Evolutionary conservation across 2,329 filamentous ascomycete genomes (phyloP), one percentile per base, ranked within the genome.

Genomic region (Fusarium mundagurra): DNA sequence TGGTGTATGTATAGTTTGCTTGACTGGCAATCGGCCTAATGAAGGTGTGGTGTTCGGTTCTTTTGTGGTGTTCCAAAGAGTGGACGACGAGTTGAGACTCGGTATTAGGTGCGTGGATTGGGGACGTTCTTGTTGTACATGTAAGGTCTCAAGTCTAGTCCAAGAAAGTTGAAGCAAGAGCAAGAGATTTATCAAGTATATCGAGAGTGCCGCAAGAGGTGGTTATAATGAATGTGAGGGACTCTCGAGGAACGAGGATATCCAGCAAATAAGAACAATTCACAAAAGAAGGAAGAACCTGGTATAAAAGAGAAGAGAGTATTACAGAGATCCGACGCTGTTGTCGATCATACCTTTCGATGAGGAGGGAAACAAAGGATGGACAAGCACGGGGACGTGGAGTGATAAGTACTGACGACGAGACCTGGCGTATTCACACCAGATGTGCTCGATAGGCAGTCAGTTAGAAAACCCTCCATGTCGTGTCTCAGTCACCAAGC

Each of bases 261-360:
- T 84, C 84, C 85, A 82, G 84, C 81, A 82, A 81, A 79, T 80
- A 78, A 77, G 77, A 81, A 77, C 82, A 81, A 86, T 82, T 82
- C 82, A 83, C 79, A 82, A 85, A 86, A 84, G 82, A 86, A 85
- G 83, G 82, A 86, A 85, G 85, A 86, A 85, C 83, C 84, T 83
- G 82, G 82, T 83, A 85, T 84, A 81, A 83, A 84, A 83, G 82
- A 82, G 82, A 84, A 83, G 67, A 83, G 72, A 84, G 81, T 80
- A 85, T 84, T 82, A 86, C 81, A 82, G 81, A 81, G 82, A 83
- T 83, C 83, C 81, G 80, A 85, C 84, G 76, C 82, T 81, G 84
- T 79, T 86, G 85, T 83, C 84, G 84, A 87, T 87, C 85, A 83
- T 85, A 82, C 68, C 76, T 83, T 81, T 73, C 80, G 78, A 82